phyloP scores from a whole-genome alignment of 805 yeast genomes.

The Danielia reshetovae region DNA sequence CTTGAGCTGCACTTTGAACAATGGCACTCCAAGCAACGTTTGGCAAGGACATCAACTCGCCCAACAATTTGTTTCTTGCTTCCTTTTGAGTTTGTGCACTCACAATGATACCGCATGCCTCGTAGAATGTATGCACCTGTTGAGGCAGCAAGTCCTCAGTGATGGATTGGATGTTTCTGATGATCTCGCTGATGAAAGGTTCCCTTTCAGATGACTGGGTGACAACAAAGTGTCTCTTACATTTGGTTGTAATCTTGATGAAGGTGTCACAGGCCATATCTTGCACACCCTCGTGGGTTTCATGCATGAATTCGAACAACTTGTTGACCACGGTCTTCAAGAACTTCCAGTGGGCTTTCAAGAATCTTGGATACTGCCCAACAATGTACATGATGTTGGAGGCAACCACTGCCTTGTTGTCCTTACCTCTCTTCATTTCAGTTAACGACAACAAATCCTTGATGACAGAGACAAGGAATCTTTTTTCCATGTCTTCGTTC shows the following conservation, averaged over 20 bases:
- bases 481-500: constrained; percentile 96
- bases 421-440: constrained; percentile 95
- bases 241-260: constrained; percentile 90
- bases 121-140: constrained; percentile 96
- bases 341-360: constrained; percentile 98
- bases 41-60: constrained; percentile 84
- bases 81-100: constrained; percentile 76
- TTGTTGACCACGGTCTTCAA: constrained; percentile 93
- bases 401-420: constrained; percentile 97
- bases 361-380: constrained; percentile 96
- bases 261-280: constrained; percentile 99
- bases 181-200: constrained; percentile 90
- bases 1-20: constrained; percentile 77
- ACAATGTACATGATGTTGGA: constrained; percentile 99
- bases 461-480: constrained; percentile 88
- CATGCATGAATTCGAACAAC: constrained; percentile 98
- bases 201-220: constrained; percentile 80
- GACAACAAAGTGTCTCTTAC: constrained; percentile 91
- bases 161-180: constrained; percentile 73
- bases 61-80: constrained; percentile 65
- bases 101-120: constrained; percentile 92
- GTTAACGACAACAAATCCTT: constrained; percentile 89
- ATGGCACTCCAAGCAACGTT: constrained; percentile 93
- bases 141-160: constrained; percentile 94
- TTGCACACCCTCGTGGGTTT: constrained; percentile 99